These are phyloP conservation scores for Pichia sp. DNA, from an alignment of 1,139 yeast genomes.

Conservation along the genomic window DNA sequence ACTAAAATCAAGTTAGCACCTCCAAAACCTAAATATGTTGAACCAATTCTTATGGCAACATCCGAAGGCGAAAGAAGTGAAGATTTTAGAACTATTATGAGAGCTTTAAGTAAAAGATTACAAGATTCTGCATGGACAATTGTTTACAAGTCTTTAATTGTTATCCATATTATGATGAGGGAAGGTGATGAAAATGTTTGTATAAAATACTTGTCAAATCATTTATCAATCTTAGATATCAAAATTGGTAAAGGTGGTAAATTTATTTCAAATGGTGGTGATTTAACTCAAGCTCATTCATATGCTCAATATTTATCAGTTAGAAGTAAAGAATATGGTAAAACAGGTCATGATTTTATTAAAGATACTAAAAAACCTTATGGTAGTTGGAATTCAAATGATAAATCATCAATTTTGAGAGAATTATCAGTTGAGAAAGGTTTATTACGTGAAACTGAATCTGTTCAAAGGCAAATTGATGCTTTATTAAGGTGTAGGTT, in stretches of 20 bases:
- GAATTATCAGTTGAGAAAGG: slow-evolving; percentile 70
- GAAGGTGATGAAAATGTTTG: slow-evolving; percentile 79
- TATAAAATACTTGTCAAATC: slow-evolving; percentile 54
- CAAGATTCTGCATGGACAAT: slow-evolving; percentile 86
- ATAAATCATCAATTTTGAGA: slow-evolving; percentile 58
- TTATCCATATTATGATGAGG: slow-evolving; percentile 82
- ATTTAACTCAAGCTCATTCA: slow-evolving; percentile 55
- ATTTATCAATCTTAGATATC: slow-evolving; percentile 47
- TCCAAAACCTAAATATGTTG: slow-evolving; percentile 91
- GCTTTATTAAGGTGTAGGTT: slow-evolving; percentile 70
- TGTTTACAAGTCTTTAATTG: slow-evolving; percentile 78
- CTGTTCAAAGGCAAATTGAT: slow-evolving; percentile 76
- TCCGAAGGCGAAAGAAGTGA: slow-evolving; percentile 39
- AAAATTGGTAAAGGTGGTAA: slow-evolving; percentile 31
- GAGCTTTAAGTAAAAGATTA: slow-evolving; percentile 51
- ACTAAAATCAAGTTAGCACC: slow-evolving; percentile 84
- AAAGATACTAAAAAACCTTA: slow-evolving; percentile 45
- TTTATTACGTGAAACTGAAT: slow-evolving; percentile 72
- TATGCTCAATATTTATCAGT: slow-evolving; percentile 67
- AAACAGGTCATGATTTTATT: slow-evolving; percentile 69
- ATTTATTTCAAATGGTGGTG: slow-evolving; percentile 32
- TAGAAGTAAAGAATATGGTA: slow-evolving; percentile 63
- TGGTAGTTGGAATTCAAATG: slow-evolving; percentile 28
- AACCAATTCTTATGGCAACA: slow-evolving; percentile 83
- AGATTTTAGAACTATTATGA: slow-evolving; percentile 65